phyloP scores from a whole-genome alignment of 2,329 filamentous ascomycete genomes.

The Claviceps maximensis region DNA sequence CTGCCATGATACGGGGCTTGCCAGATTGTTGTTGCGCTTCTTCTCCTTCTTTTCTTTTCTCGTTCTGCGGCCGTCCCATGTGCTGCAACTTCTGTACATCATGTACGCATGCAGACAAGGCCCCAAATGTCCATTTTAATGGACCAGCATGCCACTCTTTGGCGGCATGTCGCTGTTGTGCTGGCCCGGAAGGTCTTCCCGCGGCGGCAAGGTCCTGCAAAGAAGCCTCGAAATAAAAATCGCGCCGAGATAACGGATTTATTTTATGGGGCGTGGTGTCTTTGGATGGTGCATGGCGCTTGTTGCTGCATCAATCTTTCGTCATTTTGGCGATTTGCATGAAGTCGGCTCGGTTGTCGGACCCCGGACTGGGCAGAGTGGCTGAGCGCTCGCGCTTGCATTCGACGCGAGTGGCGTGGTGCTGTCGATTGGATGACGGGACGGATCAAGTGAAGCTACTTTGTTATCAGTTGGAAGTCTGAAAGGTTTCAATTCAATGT shows the following conservation, averaged over 20 bases:
- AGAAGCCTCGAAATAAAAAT: background rate
- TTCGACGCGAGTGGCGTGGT: background rate
- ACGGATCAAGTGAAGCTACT: background rate
- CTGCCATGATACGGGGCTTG: background rate
- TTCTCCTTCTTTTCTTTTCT: background rate
- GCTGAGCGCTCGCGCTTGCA: background rate
- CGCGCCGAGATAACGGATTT: background rate
- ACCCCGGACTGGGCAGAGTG: background rate
- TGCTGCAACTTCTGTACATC: background rate
- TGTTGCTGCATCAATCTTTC: background rate
- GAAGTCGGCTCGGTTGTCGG: no score
- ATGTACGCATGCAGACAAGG: background rate
- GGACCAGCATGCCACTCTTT: background rate
- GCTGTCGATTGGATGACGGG: background rate
- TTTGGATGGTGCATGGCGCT: background rate
- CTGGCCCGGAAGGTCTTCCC: background rate
- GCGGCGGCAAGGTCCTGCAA: background rate
- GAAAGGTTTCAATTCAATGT: no score
- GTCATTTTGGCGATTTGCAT: background rate
- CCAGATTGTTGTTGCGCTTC: background rate
- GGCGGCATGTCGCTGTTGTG: background rate
- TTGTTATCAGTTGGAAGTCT: background rate
- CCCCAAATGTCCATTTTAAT: no score
- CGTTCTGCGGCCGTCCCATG: background rate
- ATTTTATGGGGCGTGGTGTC: background rate